Evolutionary conservation across 495 filamentous ascomycete genomes (phyloP).

Genomic region (Aspergillus homomorphus): DNA sequence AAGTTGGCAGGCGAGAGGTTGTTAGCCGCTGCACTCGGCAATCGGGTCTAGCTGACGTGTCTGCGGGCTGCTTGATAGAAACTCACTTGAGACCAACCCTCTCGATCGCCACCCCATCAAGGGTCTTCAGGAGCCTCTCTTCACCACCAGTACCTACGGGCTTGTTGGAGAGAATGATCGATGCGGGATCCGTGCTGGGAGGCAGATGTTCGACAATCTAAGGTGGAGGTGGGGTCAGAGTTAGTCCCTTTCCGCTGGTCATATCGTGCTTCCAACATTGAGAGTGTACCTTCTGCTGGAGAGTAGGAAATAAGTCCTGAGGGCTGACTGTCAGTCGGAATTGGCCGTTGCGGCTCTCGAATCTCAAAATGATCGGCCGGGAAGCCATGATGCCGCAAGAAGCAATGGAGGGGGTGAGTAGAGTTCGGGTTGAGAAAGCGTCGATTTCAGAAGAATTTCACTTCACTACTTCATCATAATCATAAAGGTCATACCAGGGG

Average conservation of each 20-base stretch:
- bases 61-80: neutral
- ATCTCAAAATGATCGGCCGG: conserved; percentile 48
- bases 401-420: neutral
- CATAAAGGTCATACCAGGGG: conserved; percentile 5
- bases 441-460: neutral
- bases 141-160: conserved; percentile 72
- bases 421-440: neutral
- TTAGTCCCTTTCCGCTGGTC: neutral
- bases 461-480: neutral
- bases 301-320: conserved; percentile 42
- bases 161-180: conserved; percentile 76
- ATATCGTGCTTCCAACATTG: neutral
- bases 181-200: conserved; percentile 66
- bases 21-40: conserved; percentile 11
- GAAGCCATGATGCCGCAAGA: conserved; percentile 36
- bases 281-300: conserved; percentile 41
- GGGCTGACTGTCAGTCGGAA: conserved; percentile 51
- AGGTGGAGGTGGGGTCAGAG: conserved; percentile 7
- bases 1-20: neutral
- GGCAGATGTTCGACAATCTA: conserved; percentile 65
- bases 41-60: conserved; percentile 16
- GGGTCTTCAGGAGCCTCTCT: conserved; percentile 61
- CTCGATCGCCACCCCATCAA: conserved; percentile 64
- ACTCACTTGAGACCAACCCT: conserved; percentile 69
- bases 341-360: conserved; percentile 56